These are phyloP conservation scores for Babesia divergens DNA, from an alignment of 169 alveolate species.

Conservation along the genomic window DNA sequence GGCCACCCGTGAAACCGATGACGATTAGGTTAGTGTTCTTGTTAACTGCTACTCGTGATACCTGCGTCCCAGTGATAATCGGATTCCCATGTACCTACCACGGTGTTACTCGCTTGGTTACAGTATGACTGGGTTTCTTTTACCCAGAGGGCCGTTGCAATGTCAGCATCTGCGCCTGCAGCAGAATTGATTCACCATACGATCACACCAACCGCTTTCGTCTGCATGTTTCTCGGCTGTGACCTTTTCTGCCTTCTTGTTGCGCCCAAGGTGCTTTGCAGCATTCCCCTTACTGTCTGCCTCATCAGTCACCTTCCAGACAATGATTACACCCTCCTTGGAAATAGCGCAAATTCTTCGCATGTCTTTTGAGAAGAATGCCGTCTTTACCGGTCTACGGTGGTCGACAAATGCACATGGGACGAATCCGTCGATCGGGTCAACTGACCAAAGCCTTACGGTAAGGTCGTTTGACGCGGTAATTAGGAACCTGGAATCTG, in stretches of 20 bases:
- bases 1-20: conserved; percentile 73
- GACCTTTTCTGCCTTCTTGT: neutral
- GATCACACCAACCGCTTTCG: neutral
- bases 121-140: conserved; percentile 71
- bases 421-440: conserved; percentile 62
- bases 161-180: conserved; percentile 2
- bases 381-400: conserved; percentile 75
- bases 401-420: conserved; percentile 79
- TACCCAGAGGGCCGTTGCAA: conserved; percentile 60
- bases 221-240: neutral
- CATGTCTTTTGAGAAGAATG: conserved; percentile 76
- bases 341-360: conserved; percentile 76
- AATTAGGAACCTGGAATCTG: conserved; percentile 65
- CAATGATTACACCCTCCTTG: conserved; percentile 79
- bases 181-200: neutral
- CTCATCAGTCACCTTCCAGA: conserved; percentile 67
- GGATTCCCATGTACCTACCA: conserved; percentile 20
- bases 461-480: conserved; percentile 81
- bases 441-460: conserved; percentile 78
- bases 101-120: conserved; percentile 69
- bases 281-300: conserved; percentile 11
- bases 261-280: conserved; percentile 37
- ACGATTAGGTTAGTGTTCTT: conserved; percentile 60
- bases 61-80: neutral
- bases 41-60: conserved; percentile 61